A percentile compares a stretch with the other conserved stretches of the same genome.
Evolutionary conservation across 768 basidiomycete species (phyloP).

Genomic region (Tulasnella sp.): DNA sequence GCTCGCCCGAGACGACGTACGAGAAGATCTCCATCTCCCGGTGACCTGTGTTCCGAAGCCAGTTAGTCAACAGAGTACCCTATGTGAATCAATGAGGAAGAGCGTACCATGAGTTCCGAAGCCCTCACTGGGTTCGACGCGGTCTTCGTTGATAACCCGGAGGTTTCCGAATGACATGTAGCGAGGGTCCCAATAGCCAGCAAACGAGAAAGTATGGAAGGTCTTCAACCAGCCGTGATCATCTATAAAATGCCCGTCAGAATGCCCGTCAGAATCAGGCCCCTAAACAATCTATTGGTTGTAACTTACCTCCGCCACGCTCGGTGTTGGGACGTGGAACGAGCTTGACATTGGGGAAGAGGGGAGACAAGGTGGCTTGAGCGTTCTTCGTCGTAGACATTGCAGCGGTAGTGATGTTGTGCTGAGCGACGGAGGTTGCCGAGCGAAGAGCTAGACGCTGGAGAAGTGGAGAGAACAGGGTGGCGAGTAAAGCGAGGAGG

Average conservation of each 20-base stretch:
- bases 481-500: conserved; percentile 3
- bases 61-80: neutral
- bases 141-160: conserved; percentile 88
- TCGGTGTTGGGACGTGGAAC: conserved; percentile 12
- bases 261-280: conserved; percentile 32
- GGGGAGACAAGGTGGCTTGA: conserved; percentile 1
- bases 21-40: conserved; percentile 86
- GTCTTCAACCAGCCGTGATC: conserved; percentile 83
- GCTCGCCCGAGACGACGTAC: conserved; percentile 65
- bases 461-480: conserved; percentile 7
- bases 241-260: conserved; percentile 54
- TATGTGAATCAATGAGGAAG: neutral
- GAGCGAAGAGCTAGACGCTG: neutral
- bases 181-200: conserved; percentile 50
- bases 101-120: conserved; percentile 60
- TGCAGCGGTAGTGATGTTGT: neutral
- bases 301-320: conserved; percentile 7
- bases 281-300: neutral
- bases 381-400: neutral
- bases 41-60: conserved; percentile 31
- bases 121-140: conserved; percentile 62
- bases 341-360: conserved; percentile 12
- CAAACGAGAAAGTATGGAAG: conserved; percentile 75
- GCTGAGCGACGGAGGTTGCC: neutral
- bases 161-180: conserved; percentile 60